These are phyloP conservation scores for Phylloporus arenicola DNA, from an alignment of 768 basidiomycete species.

Conservation along the genomic window DNA sequence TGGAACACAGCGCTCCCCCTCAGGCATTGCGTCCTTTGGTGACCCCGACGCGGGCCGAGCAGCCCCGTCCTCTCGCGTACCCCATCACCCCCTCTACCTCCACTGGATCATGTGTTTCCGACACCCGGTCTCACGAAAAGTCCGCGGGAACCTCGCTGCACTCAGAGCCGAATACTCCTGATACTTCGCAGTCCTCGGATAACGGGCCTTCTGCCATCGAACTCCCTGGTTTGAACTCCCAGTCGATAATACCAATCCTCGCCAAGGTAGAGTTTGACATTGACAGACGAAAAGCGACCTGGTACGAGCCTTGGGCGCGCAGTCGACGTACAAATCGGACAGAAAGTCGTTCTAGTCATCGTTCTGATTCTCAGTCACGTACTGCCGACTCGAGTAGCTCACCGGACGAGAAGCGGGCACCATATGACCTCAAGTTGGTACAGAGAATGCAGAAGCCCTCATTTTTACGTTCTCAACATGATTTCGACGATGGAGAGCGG, in stretches of 20 bases:
- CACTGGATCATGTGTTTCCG: constrained; percentile 51
- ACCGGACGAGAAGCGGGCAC: constrained; percentile 32
- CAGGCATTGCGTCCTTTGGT: constrained; percentile 43
- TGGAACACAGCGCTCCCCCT: constrained; percentile 29
- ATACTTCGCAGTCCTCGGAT: constrained; percentile 41
- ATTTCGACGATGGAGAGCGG: constrained; percentile 27
- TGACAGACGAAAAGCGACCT: constrained; percentile 69
- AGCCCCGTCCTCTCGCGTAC: constrained; percentile 31
- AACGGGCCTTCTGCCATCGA: constrained; percentile 47
- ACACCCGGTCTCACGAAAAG: constrained; percentile 42
- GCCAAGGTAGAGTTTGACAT: constrained; percentile 97
- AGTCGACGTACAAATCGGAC: constrained; percentile 56
- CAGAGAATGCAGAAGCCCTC: constrained; percentile 42
- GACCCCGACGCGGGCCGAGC: constrained; percentile 39
- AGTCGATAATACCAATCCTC: constrained; percentile 72
- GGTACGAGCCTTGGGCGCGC: constrained; percentile 83
- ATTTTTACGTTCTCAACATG: constrained; percentile 23
- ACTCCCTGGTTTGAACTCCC: constrained; percentile 59
- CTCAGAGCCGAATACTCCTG: constrained; percentile 49
- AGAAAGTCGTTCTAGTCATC: constrained; percentile 36
- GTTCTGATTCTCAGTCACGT: constrained; percentile 20
- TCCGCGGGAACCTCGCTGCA: constrained; percentile 44
- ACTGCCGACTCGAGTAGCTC: constrained; percentile 19
- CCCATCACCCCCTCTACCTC: constrained; percentile 38
- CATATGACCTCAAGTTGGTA: constrained; percentile 48